Base-by-base conservation (phyloP, 345 rosid genomes). In the Syzygium grande region DNA sequence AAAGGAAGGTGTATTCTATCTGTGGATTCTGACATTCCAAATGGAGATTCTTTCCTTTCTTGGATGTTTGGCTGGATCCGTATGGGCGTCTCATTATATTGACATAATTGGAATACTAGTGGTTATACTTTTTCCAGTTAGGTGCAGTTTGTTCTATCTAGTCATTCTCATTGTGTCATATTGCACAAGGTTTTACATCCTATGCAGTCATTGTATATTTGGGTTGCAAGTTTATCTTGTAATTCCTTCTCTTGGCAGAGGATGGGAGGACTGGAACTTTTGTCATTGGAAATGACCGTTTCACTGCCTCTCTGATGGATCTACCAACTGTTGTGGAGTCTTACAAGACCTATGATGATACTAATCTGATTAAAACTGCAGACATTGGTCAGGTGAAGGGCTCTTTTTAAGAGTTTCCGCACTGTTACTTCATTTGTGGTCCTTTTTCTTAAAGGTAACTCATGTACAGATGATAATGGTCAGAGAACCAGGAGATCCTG, bases 261-360 rank as follows among this genome's bases (percentile, higher is more conserved):
- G 96, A 98, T 73, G 99, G 99, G 53, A 95, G 97, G 92, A 95
- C 92, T 78, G 99, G 99, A 68, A 93, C 92, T 51, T 97, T 96
- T 93, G 88, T 91, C 65, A 94, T 97, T 89, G 99, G 97, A 53
- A 88, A 92, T 85, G 98, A 97, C 23, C 92, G 53, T 54, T 98
- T 95, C 86, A 95, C 98, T 14, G 96, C 94, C 58, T 98, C 98
- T 89, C 92, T 98, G 34, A 88, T 95, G 91, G 98, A 98, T 85
- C 98, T 98, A 87, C 98, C 99, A 88, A 93, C 96, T 87, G 98
- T 94, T 84, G 97, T 97, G 89, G 98, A 97, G 93, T 98, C 98
- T 86, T 98, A 89, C 85, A 98, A 98, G 92, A 97, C 99, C 52
- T 97, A 95, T 86, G 98, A 97, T 89, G 99, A 96, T 91, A 90